phyloP scores from a whole-genome alignment of 352 stramenopile species.

The Plasmopara muralis region DNA sequence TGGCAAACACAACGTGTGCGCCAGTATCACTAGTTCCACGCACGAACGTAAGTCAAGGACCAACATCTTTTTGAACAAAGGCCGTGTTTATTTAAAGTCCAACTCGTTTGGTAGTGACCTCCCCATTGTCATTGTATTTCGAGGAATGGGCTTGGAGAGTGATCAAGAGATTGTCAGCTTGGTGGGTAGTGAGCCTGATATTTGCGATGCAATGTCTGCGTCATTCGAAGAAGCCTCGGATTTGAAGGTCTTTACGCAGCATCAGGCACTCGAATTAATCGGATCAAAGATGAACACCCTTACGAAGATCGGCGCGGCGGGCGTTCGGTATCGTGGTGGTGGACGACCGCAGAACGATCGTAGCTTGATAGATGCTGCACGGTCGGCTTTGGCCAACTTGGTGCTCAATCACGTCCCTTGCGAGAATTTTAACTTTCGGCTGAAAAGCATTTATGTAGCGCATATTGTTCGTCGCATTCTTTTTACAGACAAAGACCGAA shows the following conservation, averaged over 20 bases:
- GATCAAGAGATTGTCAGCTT: slow-evolving; percentile 98
- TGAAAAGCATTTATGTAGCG: slow-evolving; percentile 97
- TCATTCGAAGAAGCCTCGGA: slow-evolving; percentile 95
- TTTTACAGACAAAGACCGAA: slow-evolving; percentile 82
- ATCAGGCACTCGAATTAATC: slow-evolving; percentile 95
- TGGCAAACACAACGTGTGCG: slow-evolving; percentile 85
- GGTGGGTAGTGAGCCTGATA: slow-evolving; percentile 90
- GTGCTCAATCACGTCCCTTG: slow-evolving; percentile 99
- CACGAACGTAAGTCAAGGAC: slow-evolving; percentile 96
- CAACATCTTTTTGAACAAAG: slow-evolving; percentile 97
- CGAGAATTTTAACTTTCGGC: slow-evolving; percentile 95
- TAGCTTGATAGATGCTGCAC: slow-evolving; percentile 90
- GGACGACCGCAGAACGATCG: slow-evolving; percentile 37
- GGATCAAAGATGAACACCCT: slow-evolving; percentile 92
- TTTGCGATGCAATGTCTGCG: slow-evolving; percentile 91
- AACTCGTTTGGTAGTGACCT: slow-evolving; percentile 98
- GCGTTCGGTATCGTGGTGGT: slow-evolving; percentile 31
- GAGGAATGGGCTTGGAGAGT: slow-evolving; percentile 97
- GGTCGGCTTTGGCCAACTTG: slow-evolving; percentile 96
- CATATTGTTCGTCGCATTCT: slow-evolving; percentile 94
- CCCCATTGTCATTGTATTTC: slow-evolving; percentile 95
- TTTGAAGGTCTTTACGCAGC: slow-evolving; percentile 94
- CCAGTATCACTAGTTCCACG: slow-evolving; percentile 97
- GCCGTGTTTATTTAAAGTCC: slow-evolving; percentile 97
- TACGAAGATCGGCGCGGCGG: slow-evolving; percentile 49